Base-by-base conservation (phyloP, 371 early-diverging fungal species). In the Umbelopsis sp. region DNA sequence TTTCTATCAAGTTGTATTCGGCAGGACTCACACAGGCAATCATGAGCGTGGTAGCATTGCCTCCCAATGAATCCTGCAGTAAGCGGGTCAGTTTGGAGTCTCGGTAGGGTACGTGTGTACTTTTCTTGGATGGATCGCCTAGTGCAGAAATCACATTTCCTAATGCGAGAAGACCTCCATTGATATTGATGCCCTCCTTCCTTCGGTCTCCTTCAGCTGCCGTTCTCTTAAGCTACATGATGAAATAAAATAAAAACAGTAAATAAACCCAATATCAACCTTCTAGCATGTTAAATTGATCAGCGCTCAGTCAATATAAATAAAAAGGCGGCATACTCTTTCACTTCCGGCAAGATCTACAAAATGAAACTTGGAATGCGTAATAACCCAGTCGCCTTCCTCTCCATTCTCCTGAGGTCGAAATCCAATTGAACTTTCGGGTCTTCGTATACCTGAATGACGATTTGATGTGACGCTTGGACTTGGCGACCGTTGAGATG, bases 291-390 rank as follows among this genome's bases (percentile, higher is more conserved):
- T 41, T 41, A 44, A 44, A 38, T 48, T 44, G 64, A 65, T 66
- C 41, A 64, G 65, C 29, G 66, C 44, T 51, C 44, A 44, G 11
- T 20, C 5, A 52, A 22, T 51, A 65, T 48, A 38, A 41, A 32
- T 0, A 62, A 24, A 50, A 57, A 10, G 16, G 14, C 46, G 16
- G 52, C 73, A 67, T 83, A 88, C 86, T 64, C 99, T 89, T 80
- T 99, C 99, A 46, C 96, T 95, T 25, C 99, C 99, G 38, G 99
- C 99, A 73, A 99, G 82, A 87, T 99, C 99, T 48, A 99, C 99
- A 88, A 99, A 99, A 76, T 98, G 95, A 72, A 98, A 96, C 80
- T 99, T 99, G 44, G 95, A 93, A 10, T 85, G 84, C 25, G 93
- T 78, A n/a, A 81, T 74, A 12, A 89, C 67, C 79, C 86, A 84